Conservation (phyloP, 495 filamentous ascomycete species). For the Parachaetomium inaequale region DNA sequence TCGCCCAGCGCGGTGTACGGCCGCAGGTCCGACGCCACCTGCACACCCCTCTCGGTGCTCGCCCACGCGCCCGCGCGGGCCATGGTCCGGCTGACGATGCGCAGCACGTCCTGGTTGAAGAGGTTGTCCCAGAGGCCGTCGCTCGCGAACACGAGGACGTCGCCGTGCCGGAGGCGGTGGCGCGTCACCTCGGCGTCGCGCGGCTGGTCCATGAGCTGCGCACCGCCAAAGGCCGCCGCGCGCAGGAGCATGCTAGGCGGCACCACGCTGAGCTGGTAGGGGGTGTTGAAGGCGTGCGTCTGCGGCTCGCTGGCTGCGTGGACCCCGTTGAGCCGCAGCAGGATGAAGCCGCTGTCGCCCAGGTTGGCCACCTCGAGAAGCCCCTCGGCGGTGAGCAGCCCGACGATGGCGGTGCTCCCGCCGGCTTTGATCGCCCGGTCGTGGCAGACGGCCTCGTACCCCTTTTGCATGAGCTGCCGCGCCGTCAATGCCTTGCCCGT, state of each 20-base stretch:
- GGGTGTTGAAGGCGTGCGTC: constrained; percentile 96
- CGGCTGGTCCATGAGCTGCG: constrained; percentile 73
- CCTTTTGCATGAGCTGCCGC: constrained; percentile 69
- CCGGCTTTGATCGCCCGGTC: constrained; percentile 73
- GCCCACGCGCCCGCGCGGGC: constrained; percentile 66
- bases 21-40: constrained; percentile 53
- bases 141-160: constrained; percentile 85
- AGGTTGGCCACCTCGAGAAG: constrained; percentile 83
- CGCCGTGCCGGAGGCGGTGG: constrained; percentile 76
- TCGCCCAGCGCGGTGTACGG: constrained; percentile 48
- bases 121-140: constrained; percentile 98
- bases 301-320: constrained; percentile 79
- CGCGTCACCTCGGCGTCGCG: constrained; percentile 75
- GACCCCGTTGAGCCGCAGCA: constrained; percentile 77
- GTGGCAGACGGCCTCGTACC: constrained; percentile 73
- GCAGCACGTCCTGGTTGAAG: constrained; percentile 81
- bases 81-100: constrained; percentile 75
- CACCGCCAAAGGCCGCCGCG: constrained; percentile 75
- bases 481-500: constrained; percentile 49
- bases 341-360: constrained; percentile 95
- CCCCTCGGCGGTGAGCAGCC: constrained; percentile 64
- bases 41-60: constrained; percentile 55
- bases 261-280: constrained; percentile 88
- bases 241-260: constrained; percentile 73
- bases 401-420: constrained; percentile 87